phyloP scores from a whole-genome alignment of 352 stramenopile species.

The Globisporangium cylindrosporum region DNA sequence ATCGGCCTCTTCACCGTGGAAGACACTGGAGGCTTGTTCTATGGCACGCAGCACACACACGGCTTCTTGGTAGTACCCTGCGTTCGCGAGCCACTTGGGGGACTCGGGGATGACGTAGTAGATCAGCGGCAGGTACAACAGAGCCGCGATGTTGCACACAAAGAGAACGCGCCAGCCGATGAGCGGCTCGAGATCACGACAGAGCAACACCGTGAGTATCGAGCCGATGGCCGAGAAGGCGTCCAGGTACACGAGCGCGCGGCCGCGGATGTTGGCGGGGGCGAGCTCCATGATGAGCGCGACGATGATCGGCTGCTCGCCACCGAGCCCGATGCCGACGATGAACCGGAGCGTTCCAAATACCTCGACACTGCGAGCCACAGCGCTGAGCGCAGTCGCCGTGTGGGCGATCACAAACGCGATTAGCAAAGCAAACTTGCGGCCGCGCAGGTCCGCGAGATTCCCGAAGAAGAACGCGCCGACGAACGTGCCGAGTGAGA shows the following conservation, averaged over 20 bases:
- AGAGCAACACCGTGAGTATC: neutral
- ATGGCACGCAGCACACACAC: neutral
- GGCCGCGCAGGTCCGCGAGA: too few relatives aligned
- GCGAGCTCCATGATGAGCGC: constrained; percentile 10
- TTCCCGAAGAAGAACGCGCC: too few relatives aligned
- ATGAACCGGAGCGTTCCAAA: neutral
- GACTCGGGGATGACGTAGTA: constrained; percentile 1
- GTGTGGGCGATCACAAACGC: neutral
- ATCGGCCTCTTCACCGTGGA: neutral
- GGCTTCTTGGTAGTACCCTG: neutral
- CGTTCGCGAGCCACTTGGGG: constrained; percentile 4
- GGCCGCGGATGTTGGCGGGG: neutral
- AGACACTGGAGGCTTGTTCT: neutral
- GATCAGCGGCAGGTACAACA: constrained; percentile 2
- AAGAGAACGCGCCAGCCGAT: constrained; percentile 2
- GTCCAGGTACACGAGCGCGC: constrained; percentile 1
- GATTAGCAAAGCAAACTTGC: too few relatives aligned
- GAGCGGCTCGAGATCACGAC: neutral
- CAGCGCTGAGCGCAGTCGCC: neutral
- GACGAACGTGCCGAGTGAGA: too few relatives aligned
- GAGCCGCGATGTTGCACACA: neutral
- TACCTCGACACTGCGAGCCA: neutral
- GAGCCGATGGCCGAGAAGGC: neutral
- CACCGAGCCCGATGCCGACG: neutral
- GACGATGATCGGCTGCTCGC: constrained; percentile 4